These are phyloP conservation scores for Coemansia sp. DNA, from an alignment of 192 early-diverging fungal species.

Conservation along the genomic window DNA sequence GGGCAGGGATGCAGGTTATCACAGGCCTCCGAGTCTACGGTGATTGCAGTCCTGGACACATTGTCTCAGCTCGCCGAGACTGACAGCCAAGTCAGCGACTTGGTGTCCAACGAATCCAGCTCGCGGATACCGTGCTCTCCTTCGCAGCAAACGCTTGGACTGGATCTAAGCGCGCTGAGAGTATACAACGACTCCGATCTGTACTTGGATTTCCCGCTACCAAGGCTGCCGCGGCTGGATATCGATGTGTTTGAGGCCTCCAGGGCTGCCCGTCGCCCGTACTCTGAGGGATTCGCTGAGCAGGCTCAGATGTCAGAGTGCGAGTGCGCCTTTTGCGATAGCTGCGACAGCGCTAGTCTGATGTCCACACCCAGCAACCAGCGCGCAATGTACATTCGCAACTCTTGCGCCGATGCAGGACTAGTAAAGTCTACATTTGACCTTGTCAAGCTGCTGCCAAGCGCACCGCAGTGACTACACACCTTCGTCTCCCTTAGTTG, in stretches of 20 bases:
- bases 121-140: conserved; percentile 23
- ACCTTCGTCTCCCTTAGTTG: background rate
- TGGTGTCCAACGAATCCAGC: background rate
- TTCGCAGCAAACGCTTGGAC: conserved; percentile 31
- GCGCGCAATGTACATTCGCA: conserved; percentile 48
- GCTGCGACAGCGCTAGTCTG: background rate
- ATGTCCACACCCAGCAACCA: conserved; percentile 13
- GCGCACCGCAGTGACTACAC: conserved; percentile 26
- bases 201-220: conserved; percentile 3
- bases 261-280: conserved; percentile 15
- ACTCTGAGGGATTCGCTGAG: conserved; percentile 36
- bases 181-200: conserved; percentile 8
- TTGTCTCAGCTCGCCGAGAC: background rate
- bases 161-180: conserved; percentile 11
- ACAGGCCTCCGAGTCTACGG: conserved; percentile 19
- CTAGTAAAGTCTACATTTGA: conserved; percentile 53
- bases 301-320: background rate
- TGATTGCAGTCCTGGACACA: conserved; percentile 3
- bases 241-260: conserved; percentile 17
- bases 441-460: conserved; percentile 48
- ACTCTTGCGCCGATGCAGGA: conserved; percentile 41
- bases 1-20: conserved; percentile 5
- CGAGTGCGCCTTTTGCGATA: conserved; percentile 1
- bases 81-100: conserved; percentile 2
- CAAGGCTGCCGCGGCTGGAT: background rate